Evolutionary conservation across 2,329 filamentous ascomycete species (phyloP), one percentile per base, ranked within the genome.

Genomic region (Colletotrichum agaves): DNA sequence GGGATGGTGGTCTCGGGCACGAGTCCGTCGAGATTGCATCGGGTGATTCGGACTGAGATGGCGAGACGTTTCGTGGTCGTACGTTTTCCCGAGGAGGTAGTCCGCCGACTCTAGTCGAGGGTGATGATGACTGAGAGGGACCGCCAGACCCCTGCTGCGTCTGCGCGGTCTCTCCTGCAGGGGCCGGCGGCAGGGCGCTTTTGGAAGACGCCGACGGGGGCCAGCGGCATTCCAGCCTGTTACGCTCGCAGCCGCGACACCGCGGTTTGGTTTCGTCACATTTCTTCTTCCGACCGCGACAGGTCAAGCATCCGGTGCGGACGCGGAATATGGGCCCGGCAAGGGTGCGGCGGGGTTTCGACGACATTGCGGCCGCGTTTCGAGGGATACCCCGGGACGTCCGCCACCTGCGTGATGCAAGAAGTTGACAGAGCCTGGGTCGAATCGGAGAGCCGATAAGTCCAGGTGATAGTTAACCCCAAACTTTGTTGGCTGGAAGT

Each of bases 211-310:
- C 31, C n/a, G 62, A 44, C 15, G 56, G 27, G 5, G 62, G 67
- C 67, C 67, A 69, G 5, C 41, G 41, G 27, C 67, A 66, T 19
- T 57, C 68, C 13, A 76, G 69, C n/a, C 68, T 67, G 57, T 75
- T 76, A 19, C 73, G 72, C 39, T 71, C 71, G 44, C 79, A 82
- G 58, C 79, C 77, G 35, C 75, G 75, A 68, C 81, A 83, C 46
- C 76, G 76, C 2, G 81, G 81, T 69, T 81, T 82, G 10, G 71
- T 73, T 73, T 84, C 82, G 66, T 83, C 81, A 72, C 81, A 84
- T 72, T 83, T 83, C 76, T 83, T 83, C 75, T 83, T 83, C 49
- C 81, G 78, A 27, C 76, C 76, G 71, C 82, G 81, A 73, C 81
- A 83, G 69, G 81, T 82, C 57, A 81, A 69, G 70, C 81, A 83